A percentile compares a stretch with the other conserved stretches of the same genome.
Evolutionary conservation across 1,284 basidiomycete species (phyloP).

Genomic region (Ceratobasidium sp.): DNA sequence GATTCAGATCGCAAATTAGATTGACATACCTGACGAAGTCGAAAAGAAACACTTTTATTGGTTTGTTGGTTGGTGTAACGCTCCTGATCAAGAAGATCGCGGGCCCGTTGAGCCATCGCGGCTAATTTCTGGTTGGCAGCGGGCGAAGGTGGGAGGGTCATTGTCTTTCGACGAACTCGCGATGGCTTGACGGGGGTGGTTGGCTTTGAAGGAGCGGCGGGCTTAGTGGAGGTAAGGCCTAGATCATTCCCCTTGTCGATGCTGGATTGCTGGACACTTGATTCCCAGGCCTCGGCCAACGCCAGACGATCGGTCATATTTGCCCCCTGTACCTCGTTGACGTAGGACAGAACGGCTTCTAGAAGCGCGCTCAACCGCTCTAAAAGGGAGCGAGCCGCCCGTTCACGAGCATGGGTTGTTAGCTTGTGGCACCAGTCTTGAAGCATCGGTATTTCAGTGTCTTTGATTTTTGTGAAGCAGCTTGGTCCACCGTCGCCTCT

Average conservation of each 20-base stretch:
- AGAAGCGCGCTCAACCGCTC: conserved; percentile 58
- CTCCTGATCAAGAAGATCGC: background rate
- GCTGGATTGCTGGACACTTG: conserved; percentile 43
- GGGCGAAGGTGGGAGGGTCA: background rate
- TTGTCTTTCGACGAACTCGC: background rate
- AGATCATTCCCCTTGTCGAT: background rate
- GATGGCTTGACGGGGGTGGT: background rate
- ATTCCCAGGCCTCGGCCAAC: conserved; percentile 63
- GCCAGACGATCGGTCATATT: conserved; percentile 57
- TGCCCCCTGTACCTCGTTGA: conserved; percentile 59
- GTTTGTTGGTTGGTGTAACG: background rate
- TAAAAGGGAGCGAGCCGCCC: conserved; percentile 58
- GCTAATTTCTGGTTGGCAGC: conserved; percentile 16
- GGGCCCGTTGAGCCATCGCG: conserved; percentile 4
- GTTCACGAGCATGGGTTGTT: conserved; percentile 62
- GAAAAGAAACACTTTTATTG: conserved; percentile 54
- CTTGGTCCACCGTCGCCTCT: conserved; percentile 64
- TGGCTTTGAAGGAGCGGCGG: background rate
- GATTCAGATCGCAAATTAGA: background rate
- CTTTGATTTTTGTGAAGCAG: conserved; percentile 61
- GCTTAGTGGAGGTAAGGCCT: conserved; percentile 4
- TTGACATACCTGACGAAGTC: conserved; percentile 53
- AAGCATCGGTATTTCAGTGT: conserved; percentile 63
- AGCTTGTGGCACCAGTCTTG: conserved; percentile 65
- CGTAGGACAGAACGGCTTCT: conserved; percentile 56